Evolutionary conservation across 805 yeast species (phyloP), one percentile per base, ranked within the genome.

Genomic region (Hanseniaspora guilliermondii): DNA sequence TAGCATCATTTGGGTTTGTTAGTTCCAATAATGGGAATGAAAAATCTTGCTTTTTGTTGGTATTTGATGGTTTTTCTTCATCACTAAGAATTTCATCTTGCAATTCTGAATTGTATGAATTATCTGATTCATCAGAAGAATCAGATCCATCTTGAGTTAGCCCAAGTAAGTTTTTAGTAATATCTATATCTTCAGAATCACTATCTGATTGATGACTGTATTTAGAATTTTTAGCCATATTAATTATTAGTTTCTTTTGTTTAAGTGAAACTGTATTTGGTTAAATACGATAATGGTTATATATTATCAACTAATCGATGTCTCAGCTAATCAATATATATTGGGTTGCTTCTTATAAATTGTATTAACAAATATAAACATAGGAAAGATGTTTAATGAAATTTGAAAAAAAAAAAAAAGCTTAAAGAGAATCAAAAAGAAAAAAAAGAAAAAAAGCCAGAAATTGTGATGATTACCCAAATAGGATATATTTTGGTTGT

Each of bases 101-200:
- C 1, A 61, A 53, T 22, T 58, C 58, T 5, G 48, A 47, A 6
- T 45, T 61, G 4, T 58, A 58, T 5, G 48, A 47, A 6, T 45
- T 61, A 3, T 53, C 64, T 6, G 60, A 65, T 38, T 59, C 65
- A 19, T 63, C 67, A 47, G 60, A 63, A 1, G 72, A 71, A 53
- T 64, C 73, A 21, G 67, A 69, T 35, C 71, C 70, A 6, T 64
- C 72, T 16, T 68, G 69, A 37, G 71, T 70, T 37, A 78, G 62
- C 0, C 82, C 83, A 53, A 52, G 38, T n/a, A 84, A 73, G 52
- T 78, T 73, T 17, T 77, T 71, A 24, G 85, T 83, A 60, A 83
- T 83, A 63, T 83, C 87, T 62, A 70, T 75, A 6, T 72, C 80
- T 56, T 74, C 80, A 60, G 73, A 78, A 54, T 73, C 78, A 56